A percentile compares a stretch with the other conserved stretches of the same genome.
Evolutionary conservation across 164 flowering plant genomes (phyloP).

Genomic region (Vitis riparia): DNA sequence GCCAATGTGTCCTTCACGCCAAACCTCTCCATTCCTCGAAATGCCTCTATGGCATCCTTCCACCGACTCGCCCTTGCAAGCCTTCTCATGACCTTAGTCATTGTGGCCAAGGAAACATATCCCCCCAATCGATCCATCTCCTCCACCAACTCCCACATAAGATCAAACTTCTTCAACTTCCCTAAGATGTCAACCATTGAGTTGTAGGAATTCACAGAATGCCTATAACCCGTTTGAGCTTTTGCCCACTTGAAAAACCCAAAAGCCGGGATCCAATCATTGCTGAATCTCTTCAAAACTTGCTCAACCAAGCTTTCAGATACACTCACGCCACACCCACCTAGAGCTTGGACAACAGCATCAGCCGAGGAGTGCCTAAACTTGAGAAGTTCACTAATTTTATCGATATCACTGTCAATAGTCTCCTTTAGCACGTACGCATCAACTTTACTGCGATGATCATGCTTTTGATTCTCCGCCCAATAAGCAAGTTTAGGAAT

Average conservation of each 20-base stretch:
- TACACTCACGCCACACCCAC: constrained; percentile 20
- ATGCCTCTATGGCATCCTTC: constrained; percentile 46
- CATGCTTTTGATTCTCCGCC: constrained; percentile 24
- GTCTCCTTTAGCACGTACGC: background rate
- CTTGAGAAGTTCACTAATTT: constrained; percentile 37
- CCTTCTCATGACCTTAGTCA: constrained; percentile 60
- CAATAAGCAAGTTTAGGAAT: constrained; percentile 45
- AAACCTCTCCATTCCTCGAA: constrained; percentile 38
- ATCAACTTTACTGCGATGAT: constrained; percentile 5
- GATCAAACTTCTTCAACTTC: constrained; percentile 47
- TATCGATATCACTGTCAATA: constrained; percentile 29
- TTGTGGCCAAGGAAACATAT: constrained; percentile 41
- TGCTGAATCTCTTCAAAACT: constrained; percentile 49
- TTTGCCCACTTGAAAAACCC: constrained; percentile 66
- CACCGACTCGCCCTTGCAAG: constrained; percentile 43
- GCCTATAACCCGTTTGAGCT: constrained; percentile 34
- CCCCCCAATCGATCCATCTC: constrained; percentile 45
- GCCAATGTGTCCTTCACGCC: constrained; percentile 48
- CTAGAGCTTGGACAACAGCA: constrained; percentile 40
- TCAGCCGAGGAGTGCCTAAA: constrained; percentile 28
- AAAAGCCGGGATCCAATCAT: constrained; percentile 58
- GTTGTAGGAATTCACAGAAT: constrained; percentile 36
- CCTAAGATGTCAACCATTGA: constrained; percentile 64
- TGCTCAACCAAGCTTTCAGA: constrained; percentile 39
- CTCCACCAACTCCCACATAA: constrained; percentile 58